phyloP scores from a whole-genome alignment of 192 early-diverging fungal genomes.

The Rhizophagus clarus region DNA sequence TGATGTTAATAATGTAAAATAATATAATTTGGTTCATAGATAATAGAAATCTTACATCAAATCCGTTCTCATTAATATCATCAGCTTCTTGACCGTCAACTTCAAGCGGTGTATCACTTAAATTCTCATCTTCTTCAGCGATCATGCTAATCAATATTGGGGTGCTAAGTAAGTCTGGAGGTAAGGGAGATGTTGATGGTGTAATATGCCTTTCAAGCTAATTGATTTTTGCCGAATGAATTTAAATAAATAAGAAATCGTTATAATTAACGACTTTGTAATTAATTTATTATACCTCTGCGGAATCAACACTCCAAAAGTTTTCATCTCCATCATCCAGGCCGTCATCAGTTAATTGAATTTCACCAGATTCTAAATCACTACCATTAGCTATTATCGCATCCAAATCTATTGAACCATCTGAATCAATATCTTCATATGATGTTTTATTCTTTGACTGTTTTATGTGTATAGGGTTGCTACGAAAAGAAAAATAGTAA shows the following conservation, averaged over 20 bases:
- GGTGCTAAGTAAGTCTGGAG: slow-evolving; percentile 2
- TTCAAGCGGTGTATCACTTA: slow-evolving; percentile 24
- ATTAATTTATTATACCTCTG: slow-evolving; percentile 16
- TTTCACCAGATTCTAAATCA: slow-evolving; percentile 28
- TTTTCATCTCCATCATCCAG: slow-evolving; percentile 20
- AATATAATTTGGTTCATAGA: neutral
- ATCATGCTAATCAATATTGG: neutral
- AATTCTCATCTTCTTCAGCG: slow-evolving; percentile 27
- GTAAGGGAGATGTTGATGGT: slow-evolving; percentile 27
- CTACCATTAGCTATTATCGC: neutral
- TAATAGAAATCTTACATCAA: slow-evolving; percentile 11
- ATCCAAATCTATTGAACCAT: slow-evolving; percentile 28
- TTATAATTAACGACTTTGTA: neutral
- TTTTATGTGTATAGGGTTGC: neutral
- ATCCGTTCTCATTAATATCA: slow-evolving; percentile 9
- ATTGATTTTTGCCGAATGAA: neutral
- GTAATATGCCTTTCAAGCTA: slow-evolving; percentile 20
- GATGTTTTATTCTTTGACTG: neutral
- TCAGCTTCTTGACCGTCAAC: slow-evolving; percentile 29
- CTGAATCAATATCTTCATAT: neutral
- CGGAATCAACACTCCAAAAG: slow-evolving; percentile 32
- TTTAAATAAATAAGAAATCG: neutral
- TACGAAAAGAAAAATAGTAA: neutral
- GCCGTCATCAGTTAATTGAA: neutral
- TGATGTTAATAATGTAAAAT: neutral